These are phyloP conservation scores for Collariella sp. DNA, from an alignment of 495 filamentous ascomycete species.

Conservation along the genomic window DNA sequence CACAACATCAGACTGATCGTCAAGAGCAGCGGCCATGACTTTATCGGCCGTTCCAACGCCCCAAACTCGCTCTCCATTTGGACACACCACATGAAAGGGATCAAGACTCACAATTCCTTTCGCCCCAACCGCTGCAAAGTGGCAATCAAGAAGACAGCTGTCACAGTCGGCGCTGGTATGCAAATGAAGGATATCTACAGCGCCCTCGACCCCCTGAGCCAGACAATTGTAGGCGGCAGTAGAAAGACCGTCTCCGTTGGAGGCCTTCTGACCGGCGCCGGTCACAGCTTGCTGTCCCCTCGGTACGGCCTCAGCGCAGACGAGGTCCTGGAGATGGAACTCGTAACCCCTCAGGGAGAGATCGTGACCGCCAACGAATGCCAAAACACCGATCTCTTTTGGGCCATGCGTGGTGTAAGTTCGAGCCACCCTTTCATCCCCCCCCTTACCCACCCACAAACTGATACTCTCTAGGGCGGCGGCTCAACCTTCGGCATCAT, in stretches of 20 bases:
- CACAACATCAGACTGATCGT: slow-evolving; percentile 54
- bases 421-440: not conserved
- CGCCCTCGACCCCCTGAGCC: slow-evolving; percentile 23
- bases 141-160: slow-evolving; percentile 26
- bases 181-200: slow-evolving; percentile 32
- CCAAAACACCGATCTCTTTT: slow-evolving; percentile 54
- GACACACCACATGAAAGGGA: slow-evolving; percentile 36
- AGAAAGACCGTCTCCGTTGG: slow-evolving; percentile 27
- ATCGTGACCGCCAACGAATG: slow-evolving; percentile 47
- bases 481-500: slow-evolving; percentile 57
- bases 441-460: not conserved
- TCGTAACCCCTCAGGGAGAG: slow-evolving; percentile 48
- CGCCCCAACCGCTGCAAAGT: slow-evolving; percentile 30
- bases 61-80: slow-evolving; percentile 47
- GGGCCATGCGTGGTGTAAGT: slow-evolving; percentile 54
- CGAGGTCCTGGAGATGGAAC: slow-evolving; percentile 52
- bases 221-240: slow-evolving; percentile 30
- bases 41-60: slow-evolving; percentile 45
- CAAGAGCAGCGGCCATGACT: slow-evolving; percentile 56
- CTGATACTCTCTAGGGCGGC: slow-evolving; percentile 38
- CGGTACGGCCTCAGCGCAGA: slow-evolving; percentile 55
- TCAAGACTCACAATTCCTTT: slow-evolving; percentile 33
- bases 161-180: slow-evolving; percentile 34
- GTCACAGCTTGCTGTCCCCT: slow-evolving; percentile 47
- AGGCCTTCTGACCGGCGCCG: slow-evolving; percentile 54